Conservation (phyloP, 1,284 basidiomycete species). For the Sporisorium scitamineum region DNA sequence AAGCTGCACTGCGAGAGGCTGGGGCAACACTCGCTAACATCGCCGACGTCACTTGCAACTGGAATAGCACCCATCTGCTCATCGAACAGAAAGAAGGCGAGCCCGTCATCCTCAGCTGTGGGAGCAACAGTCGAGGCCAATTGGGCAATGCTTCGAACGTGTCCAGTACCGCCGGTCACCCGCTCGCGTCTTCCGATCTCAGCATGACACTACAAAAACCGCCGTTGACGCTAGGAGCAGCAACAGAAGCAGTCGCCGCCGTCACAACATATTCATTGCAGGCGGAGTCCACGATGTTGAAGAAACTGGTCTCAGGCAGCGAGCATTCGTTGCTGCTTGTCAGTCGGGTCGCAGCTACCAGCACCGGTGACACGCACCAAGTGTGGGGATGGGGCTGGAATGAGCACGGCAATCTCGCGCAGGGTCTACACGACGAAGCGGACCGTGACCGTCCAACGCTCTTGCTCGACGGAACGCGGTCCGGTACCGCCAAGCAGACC, state of each 20-base stretch:
- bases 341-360: neutral
- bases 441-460: slow-evolving; percentile 28
- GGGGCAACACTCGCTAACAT: slow-evolving; percentile 2
- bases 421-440: slow-evolving; percentile 37
- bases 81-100: neutral
- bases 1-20: neutral
- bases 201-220: neutral
- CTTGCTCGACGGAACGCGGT: slow-evolving; percentile 32
- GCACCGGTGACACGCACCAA: neutral
- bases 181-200: slow-evolving; percentile 13
- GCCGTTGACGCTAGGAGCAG: neutral
- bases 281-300: neutral
- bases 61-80: slow-evolving; percentile 39
- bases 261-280: neutral
- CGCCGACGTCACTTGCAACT: slow-evolving; percentile 38
- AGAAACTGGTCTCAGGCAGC: slow-evolving; percentile 49
- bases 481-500: slow-evolving; percentile 17
- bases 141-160: slow-evolving; percentile 10
- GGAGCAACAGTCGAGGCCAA: slow-evolving; percentile 44
- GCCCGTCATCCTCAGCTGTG: slow-evolving; percentile 19
- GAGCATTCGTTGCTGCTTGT: slow-evolving; percentile 46
- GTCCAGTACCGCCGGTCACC: neutral
- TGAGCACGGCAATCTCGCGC: slow-evolving; percentile 56
- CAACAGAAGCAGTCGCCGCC: neutral
- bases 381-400: slow-evolving; percentile 56